phyloP scores from a whole-genome alignment of 2,329 filamentous ascomycete genomes.

The Rutstroemia sp. region DNA sequence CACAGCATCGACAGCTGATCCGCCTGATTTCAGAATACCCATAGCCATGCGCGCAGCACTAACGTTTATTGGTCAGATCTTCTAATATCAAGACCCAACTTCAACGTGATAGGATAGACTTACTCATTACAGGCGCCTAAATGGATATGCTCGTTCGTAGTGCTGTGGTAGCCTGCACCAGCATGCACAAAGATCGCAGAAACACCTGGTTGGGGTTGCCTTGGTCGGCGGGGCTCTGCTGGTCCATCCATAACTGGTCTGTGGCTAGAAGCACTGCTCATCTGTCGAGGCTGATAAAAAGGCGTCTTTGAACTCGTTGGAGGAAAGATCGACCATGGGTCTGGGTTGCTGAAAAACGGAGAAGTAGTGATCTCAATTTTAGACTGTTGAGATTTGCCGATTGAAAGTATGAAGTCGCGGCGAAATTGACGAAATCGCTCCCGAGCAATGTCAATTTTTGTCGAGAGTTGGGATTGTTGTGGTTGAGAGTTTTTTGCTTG shows the following conservation, averaged over 20 bases:
- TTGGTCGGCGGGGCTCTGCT: slow-evolving; percentile 16
- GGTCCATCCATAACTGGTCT: slow-evolving; percentile 24
- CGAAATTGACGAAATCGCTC: slow-evolving; percentile 17
- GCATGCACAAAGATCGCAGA: slow-evolving; percentile 92
- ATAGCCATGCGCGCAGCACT: slow-evolving; percentile 83
- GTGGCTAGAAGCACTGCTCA: background rate
- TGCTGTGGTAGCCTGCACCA: slow-evolving; percentile 88
- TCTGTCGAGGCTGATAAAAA: background rate
- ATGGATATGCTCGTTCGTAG: slow-evolving; percentile 76
- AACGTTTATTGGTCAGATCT: slow-evolving; percentile 16
- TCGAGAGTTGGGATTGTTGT: slow-evolving; percentile 10
- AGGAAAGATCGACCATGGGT: slow-evolving; percentile 5
- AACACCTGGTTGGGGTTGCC: slow-evolving; percentile 28
- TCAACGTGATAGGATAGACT: slow-evolving; percentile 31
- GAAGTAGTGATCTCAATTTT: slow-evolving; percentile 11
- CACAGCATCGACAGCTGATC: slow-evolving; percentile 77
- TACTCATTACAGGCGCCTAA: slow-evolving; percentile 84
- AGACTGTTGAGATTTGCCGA: slow-evolving; percentile 12
- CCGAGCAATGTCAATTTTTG: slow-evolving; percentile 12
- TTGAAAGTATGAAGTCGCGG: slow-evolving; percentile 12
- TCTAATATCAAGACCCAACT: background rate
- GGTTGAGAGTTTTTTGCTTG: background rate
- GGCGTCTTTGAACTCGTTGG: background rate
- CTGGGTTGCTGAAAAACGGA: slow-evolving; percentile 10
- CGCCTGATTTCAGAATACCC: slow-evolving; percentile 70